phyloP scores from a whole-genome alignment of 331 rosid genomes.

The Pyracantha coccinea region DNA sequence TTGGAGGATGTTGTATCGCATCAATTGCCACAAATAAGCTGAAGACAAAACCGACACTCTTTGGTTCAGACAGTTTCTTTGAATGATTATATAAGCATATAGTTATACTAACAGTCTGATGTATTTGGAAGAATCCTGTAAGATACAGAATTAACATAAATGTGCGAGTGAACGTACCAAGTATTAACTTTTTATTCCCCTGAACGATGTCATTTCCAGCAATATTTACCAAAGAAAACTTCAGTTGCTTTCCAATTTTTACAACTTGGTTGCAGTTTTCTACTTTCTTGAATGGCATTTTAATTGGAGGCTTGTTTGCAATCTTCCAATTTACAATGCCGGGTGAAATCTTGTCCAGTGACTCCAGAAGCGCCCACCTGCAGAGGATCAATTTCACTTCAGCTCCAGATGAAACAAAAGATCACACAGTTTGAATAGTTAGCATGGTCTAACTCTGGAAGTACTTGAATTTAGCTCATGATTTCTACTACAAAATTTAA shows the following conservation, averaged over 20 bases:
- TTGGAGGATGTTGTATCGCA: slow-evolving; percentile 90
- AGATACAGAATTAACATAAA: background rate
- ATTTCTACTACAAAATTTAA: no score
- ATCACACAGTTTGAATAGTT: background rate
- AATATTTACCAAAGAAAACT: slow-evolving; percentile 83
- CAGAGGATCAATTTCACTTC: slow-evolving; percentile 10
- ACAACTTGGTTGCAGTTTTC: slow-evolving; percentile 96
- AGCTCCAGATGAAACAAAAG: background rate
- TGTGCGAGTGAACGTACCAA: slow-evolving; percentile 40
- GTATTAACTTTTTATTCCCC: slow-evolving; percentile 80
- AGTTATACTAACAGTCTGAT: background rate
- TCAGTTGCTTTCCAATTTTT: slow-evolving; percentile 79
- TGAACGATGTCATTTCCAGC: slow-evolving; percentile 97
- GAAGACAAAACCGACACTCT: slow-evolving; percentile 20
- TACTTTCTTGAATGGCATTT: slow-evolving; percentile 96
- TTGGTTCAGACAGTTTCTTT: background rate
- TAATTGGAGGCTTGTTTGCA: slow-evolving; percentile 91
- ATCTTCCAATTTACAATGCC: slow-evolving; percentile 93
- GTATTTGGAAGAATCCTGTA: background rate
- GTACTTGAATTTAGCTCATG: background rate
- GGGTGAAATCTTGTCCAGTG: slow-evolving; percentile 79
- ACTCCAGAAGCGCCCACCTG: slow-evolving; percentile 92
- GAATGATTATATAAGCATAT: background rate
- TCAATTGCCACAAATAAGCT: slow-evolving; percentile 98
- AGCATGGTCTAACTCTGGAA: background rate